Evolutionary conservation across 345 rosid species (phyloP), one percentile per base, ranked within the genome.

Genomic region (Lumnitzera racemosa): DNA sequence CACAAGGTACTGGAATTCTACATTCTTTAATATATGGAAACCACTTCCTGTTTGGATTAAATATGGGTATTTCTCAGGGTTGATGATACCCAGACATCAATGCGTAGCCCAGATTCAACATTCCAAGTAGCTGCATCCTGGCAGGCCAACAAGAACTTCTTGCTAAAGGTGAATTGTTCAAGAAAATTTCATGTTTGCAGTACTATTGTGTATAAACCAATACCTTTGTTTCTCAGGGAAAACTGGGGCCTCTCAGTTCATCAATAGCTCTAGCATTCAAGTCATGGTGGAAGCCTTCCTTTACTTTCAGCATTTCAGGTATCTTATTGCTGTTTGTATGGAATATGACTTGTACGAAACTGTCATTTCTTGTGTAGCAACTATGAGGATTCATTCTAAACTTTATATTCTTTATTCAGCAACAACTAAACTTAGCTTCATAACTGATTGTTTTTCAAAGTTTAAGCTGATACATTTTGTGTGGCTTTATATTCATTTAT

Each of bases 261-360:
- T 78, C 96, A 25, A 51, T 85, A 11, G 69, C 83, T 16, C 61
- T 92, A 76, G 91, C 96, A 54, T 85, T 89, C 76, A 92, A 89
- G 83, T 92, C 96, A 11, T 92, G 98, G 98, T 92, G 95, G 98
- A 87, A 87, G 72, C 96, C 96, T 25, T 75, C 98, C 9, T 92
- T 89, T 46, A 80, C 96, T 41, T 89, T 87, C 80, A 83, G 74
- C 70, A 60, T 87, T 70, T 85, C 96, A 70, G 92, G 94, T 89
- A 61, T 55, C 58, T 51, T n/a, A 51, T 10, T 59, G 17, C 36
- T 4, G 43, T 36, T 36, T 4, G 10, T 36, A 36, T 36, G 7
- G 43, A 36, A 36, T 9, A 36, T 36, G 7, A 9, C 9, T 36
- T 36, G 43, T 36, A 9, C 0, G 43, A 36, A 36, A 36, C 43